These are phyloP conservation scores for Ascochyta viciae-villosae DNA, from an alignment of 2,329 filamentous ascomycete genomes.

Conservation along the genomic window DNA sequence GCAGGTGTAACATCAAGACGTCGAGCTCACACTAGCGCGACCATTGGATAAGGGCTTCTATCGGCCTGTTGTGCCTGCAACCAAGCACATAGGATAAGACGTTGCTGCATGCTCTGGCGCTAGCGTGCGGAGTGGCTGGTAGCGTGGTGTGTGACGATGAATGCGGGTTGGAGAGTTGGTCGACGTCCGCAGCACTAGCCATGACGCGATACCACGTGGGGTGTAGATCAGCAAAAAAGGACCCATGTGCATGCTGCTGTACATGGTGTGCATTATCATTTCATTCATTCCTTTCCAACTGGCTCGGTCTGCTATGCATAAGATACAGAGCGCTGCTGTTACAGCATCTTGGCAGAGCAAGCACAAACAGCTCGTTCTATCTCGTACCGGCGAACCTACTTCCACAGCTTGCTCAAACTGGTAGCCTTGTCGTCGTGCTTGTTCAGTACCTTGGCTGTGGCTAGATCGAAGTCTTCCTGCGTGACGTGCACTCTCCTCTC, in stretches of 20 bases:
- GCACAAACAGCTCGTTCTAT: background rate
- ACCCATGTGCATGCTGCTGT: background rate
- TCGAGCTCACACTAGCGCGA: background rate
- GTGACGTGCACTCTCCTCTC: conserved; percentile 97
- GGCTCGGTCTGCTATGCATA: conserved; percentile 23
- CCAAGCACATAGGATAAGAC: conserved; percentile 1
- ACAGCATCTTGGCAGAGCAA: conserved; percentile 4
- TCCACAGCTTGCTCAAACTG: conserved; percentile 86
- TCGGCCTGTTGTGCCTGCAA: background rate
- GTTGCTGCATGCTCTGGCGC: background rate
- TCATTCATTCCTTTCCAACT: conserved; percentile 13
- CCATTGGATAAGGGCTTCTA: background rate
- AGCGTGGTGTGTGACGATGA: conserved; percentile 2
- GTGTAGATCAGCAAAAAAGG: background rate
- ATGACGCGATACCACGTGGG: conserved; percentile 19
- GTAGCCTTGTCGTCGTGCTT: conserved; percentile 99
- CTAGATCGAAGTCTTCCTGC: conserved; percentile 98
- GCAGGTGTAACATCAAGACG: conserved; percentile 2
- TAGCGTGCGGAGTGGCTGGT: background rate
- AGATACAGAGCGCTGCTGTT: conserved; percentile 20
- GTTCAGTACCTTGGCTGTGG: conserved; percentile 98
- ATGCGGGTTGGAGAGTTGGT: background rate
- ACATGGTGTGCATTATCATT: background rate
- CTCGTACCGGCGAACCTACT: conserved; percentile 56
- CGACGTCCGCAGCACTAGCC: background rate